Percentiles rank a stretch among this genome's conserved stretches.
phyloP scores from a whole-genome alignment of 768 basidiomycete species.

The Agaricus sinodeliciosus region DNA sequence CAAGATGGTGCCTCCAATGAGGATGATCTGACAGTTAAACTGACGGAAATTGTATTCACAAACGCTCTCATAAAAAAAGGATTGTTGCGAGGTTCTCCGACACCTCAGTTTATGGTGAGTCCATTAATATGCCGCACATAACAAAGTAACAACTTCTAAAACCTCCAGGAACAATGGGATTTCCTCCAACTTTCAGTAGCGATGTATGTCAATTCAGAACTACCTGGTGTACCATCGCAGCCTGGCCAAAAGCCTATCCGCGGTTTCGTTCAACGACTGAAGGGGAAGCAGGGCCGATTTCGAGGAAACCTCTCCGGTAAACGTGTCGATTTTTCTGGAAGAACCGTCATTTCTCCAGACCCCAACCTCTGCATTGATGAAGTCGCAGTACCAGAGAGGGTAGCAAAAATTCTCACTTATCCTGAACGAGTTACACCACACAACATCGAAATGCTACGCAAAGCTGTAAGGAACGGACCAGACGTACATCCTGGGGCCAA shows the following conservation, averaged over 20 bases:
- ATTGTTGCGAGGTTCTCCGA: slow-evolving; percentile 81
- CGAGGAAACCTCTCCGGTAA: slow-evolving; percentile 97
- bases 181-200: slow-evolving; percentile 92
- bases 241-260: slow-evolving; percentile 91
- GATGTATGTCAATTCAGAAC: slow-evolving; percentile 96
- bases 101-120: slow-evolving; percentile 80
- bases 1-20: slow-evolving; percentile 99
- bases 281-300: slow-evolving; percentile 99
- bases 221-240: slow-evolving; percentile 86
- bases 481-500: slow-evolving; percentile 95
- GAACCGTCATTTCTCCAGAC: slow-evolving; percentile 98
- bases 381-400: slow-evolving; percentile 93
- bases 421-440: slow-evolving; percentile 92
- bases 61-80: slow-evolving; percentile 91
- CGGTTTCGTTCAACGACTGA: slow-evolving; percentile 95
- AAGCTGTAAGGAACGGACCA: slow-evolving; percentile 81
- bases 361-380: slow-evolving; percentile 99
- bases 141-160: neutral
- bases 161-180: slow-evolving; percentile 90
- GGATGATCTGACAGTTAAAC: slow-evolving; percentile 95
- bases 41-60: slow-evolving; percentile 93
- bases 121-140: neutral
- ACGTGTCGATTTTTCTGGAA: slow-evolving; percentile 96
- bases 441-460: slow-evolving; percentile 72
- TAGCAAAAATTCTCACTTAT: slow-evolving; percentile 92